Evolutionary conservation across 257 asterid species (phyloP).

Genomic region (Nicotiana noctiflora): DNA sequence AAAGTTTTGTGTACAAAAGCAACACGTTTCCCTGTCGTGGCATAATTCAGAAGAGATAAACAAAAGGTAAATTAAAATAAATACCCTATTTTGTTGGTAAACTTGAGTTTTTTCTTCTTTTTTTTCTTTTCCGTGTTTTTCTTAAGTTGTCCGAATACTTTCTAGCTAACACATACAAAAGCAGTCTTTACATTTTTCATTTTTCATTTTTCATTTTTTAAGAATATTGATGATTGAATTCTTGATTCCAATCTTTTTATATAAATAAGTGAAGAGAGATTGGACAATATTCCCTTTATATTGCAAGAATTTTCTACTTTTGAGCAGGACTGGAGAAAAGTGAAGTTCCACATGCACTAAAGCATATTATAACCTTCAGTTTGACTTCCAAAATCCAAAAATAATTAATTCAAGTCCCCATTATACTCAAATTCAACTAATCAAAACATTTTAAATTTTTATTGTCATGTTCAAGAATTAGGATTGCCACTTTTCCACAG

Average conservation of each 20-base stretch:
- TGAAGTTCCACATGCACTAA: neutral
- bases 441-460: neutral
- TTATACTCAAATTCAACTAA: neutral
- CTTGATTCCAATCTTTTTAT: neutral
- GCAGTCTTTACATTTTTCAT: no score
- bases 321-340: neutral
- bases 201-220: neutral
- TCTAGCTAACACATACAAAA: neutral
- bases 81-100: no score
- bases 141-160: no score
- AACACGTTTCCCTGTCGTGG: neutral
- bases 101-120: no score
- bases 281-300: neutral
- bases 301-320: neutral
- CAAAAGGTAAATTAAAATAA: no score
- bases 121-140: no score
- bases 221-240: neutral
- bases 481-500: neutral
- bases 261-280: neutral
- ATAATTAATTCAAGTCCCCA: neutral
- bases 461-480: neutral
- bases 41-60: no score
- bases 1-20: neutral
- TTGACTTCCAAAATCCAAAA: neutral
- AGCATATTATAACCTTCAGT: neutral